Evolutionary conservation across 2,329 filamentous ascomycete species (phyloP).

Genomic region (Colletotrichum orchidophilum): DNA sequence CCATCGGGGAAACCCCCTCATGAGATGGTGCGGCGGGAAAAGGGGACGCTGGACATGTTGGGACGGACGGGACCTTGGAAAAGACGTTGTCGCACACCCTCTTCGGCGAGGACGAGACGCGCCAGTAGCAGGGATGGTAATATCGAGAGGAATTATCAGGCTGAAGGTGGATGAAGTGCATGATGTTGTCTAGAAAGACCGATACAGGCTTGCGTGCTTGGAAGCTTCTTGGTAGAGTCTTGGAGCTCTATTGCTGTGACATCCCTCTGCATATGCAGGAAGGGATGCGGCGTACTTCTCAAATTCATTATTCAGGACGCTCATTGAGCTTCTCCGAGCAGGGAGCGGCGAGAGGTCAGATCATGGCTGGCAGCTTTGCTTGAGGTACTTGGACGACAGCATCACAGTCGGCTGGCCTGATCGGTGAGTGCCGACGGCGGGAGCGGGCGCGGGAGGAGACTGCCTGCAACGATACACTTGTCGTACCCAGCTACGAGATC

Average conservation of each 20-base stretch:
- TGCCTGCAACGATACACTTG: not conserved
- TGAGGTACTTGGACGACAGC: not conserved
- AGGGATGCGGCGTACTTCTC: not conserved
- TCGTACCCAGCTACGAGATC: not conserved
- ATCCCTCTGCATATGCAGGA: not conserved
- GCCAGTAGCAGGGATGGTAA: not conserved
- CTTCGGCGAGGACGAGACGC: slow-evolving; percentile 20
- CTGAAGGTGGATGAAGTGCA: not conserved
- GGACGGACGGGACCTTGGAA: not conserved
- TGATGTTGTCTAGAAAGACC: not conserved
- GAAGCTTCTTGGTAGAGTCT: too few species aligned
- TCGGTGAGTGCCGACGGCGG: slow-evolving; percentile 12
- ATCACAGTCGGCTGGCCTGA: slow-evolving; percentile 3
- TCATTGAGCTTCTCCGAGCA: not conserved
- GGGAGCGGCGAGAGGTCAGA: slow-evolving; percentile 1
- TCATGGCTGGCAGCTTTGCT: slow-evolving; percentile 2
- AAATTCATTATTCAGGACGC: not conserved
- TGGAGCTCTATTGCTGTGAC: not conserved
- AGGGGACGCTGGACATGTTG: not conserved
- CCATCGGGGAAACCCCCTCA: not conserved
- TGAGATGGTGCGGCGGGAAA: not conserved
- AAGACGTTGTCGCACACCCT: slow-evolving; percentile 10
- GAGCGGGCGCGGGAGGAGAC: not conserved
- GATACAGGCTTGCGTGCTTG: too few species aligned
- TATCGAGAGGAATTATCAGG: not conserved